These are phyloP conservation scores for Fusarium coicis DNA, from an alignment of 2,329 filamentous ascomycete genomes.

Conservation along the genomic window DNA sequence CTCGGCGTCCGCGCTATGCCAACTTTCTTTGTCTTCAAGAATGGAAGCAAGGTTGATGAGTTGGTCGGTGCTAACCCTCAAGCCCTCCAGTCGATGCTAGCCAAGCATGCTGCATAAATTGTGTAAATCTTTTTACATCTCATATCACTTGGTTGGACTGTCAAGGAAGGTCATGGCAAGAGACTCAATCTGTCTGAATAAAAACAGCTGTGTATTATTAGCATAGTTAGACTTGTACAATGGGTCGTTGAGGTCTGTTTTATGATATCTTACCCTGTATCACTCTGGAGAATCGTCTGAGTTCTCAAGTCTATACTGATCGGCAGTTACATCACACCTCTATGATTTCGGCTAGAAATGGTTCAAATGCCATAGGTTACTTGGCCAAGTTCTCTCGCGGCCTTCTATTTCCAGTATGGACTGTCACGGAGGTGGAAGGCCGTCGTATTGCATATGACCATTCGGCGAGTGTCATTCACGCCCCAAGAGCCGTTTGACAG, in stretches of 20 bases:
- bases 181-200: neutral
- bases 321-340: neutral
- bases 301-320: neutral
- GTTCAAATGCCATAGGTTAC: neutral
- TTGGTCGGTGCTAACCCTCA: conserved; percentile 84
- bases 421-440: conserved; percentile 16
- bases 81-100: conserved; percentile 30
- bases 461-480: conserved; percentile 27
- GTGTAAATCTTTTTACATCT: neutral
- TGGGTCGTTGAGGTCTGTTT: neutral
- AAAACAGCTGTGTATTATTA: conserved; percentile 16
- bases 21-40: conserved; percentile 87
- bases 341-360: conserved; percentile 2
- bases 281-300: neutral
- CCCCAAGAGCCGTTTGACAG: conserved; percentile 13
- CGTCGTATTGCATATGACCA: neutral
- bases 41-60: conserved; percentile 76
- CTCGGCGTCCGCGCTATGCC: conserved; percentile 91
- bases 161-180: neutral
- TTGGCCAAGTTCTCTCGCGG: conserved; percentile 13
- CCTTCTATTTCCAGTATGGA: conserved; percentile 27
- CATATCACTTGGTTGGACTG: neutral
- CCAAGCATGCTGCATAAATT: conserved; percentile 19
- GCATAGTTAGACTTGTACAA: conserved; percentile 6
- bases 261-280: neutral